Evolutionary conservation across 2,329 filamentous ascomycete genomes (phyloP), one percentile per base, ranked within the genome.

Genomic region (Lachnellula cervina): DNA sequence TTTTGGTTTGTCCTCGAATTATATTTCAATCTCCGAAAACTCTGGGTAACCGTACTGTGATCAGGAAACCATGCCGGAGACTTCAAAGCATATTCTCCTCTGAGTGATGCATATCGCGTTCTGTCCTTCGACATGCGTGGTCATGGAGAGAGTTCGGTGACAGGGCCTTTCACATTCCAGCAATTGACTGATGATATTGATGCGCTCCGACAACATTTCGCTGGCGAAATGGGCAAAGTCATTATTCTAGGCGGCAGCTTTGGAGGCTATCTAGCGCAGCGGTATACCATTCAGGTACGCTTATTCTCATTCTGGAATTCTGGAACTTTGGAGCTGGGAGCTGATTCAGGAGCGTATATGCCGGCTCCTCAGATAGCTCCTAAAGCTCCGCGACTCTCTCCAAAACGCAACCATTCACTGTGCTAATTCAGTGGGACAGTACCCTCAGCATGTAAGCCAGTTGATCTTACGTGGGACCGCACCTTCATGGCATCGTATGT

Each of bases 201-300:
- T 21, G 65, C 59, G 0, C 50, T 73, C 5, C 64, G 70, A 8
- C 43, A 35, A 38, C 65, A 68, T 25, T 72, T 72, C 60, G 60
- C 61, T 2, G 66, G 62, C 1, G 51, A 53, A 5, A 52, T 64
- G 0, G 44, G 58, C 19, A 59, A 66, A 14, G 66, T 65, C 13
- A 66, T 74, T 34, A 66, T 74, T 21, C 70, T 69, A 14, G 72
- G 72, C 8, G 72, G 72, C 2, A 73, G 71, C 54, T 74, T 74
- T 45, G 72, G 72, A 9, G 72, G 72, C 0, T 74, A 70, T 38
- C 58, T 74, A 4, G 72, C 72, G 0, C 69, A 71, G 56, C 68
- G 72, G 4, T 74, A 74, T 55, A 70, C 71, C 13, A 72, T 74
- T 13, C 28, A 32, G 28, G 28, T 32, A 13, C 2, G 9, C 9